Evolutionary conservation across 108 stramenopile genomes (phyloP).

Genomic region (Nitzschia palea): DNA sequence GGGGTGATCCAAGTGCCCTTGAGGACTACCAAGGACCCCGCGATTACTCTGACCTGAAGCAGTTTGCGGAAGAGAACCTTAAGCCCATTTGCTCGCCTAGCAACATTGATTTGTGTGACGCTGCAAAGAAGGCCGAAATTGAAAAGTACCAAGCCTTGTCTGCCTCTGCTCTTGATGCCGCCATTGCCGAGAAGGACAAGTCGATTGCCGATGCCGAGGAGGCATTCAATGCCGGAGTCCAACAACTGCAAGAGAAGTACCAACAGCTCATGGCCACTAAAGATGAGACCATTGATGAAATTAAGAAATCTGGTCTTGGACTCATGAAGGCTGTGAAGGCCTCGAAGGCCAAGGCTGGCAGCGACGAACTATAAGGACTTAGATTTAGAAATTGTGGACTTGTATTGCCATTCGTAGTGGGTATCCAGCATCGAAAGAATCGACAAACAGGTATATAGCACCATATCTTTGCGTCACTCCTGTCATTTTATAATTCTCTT

Average conservation of each 20-base stretch:
- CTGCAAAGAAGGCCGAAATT: slow-evolving; percentile 70
- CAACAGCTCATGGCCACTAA: slow-evolving; percentile 57
- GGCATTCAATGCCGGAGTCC: slow-evolving; percentile 66
- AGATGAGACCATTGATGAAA: slow-evolving; percentile 68
- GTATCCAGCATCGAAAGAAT: too few species aligned
- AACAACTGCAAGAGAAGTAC: slow-evolving; percentile 73
- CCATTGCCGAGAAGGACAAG: slow-evolving; percentile 67
- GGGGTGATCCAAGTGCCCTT: slow-evolving; percentile 63
- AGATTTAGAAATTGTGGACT: too few species aligned
- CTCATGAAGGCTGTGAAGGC: slow-evolving; percentile 87
- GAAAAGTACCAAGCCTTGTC: slow-evolving; percentile 73
- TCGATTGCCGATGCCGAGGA: slow-evolving; percentile 65
- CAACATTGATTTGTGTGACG: slow-evolving; percentile 79
- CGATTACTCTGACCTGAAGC: slow-evolving; percentile 57
- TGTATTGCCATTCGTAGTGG: too few species aligned
- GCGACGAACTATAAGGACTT: slow-evolving; percentile 79
- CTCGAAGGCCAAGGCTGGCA: slow-evolving; percentile 31
- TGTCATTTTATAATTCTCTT: too few species aligned
- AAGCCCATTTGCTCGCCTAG: slow-evolving; percentile 59
- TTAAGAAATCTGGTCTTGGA: slow-evolving; percentile 85
- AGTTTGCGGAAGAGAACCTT: slow-evolving; percentile 76
- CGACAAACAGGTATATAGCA: too few species aligned
- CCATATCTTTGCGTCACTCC: too few species aligned
- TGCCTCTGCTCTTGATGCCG: slow-evolving; percentile 47
- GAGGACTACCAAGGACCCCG: slow-evolving; percentile 90